A percentile compares a stretch with the other conserved stretches of the same genome.
Evolutionary conservation across 225 moss, liverwort and hornwort species (phyloP).

Genomic region (Polytrichum commune): DNA sequence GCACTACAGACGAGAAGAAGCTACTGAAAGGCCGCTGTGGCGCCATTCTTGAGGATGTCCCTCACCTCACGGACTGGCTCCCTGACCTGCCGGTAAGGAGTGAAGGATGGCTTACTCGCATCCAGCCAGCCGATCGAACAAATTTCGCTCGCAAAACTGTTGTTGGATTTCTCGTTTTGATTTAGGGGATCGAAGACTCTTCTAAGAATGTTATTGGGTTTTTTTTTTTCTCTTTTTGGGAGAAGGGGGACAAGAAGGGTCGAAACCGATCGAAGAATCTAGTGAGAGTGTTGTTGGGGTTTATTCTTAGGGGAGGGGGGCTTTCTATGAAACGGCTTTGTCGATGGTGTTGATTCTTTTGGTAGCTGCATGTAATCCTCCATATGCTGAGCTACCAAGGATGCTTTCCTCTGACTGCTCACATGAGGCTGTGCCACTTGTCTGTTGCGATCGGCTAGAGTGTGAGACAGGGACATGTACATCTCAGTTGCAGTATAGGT

Average conservation of each 20-base stretch:
- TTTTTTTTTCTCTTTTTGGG: no score
- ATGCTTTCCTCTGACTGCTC: not conserved
- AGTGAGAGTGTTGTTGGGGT: no score
- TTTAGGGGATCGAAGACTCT: no score
- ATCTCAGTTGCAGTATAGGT: no score
- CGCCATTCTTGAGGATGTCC: constrained; percentile 54
- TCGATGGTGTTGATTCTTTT: no score
- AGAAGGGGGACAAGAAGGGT: no score
- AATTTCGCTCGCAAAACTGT: not conserved
- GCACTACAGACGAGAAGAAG: constrained; percentile 14
- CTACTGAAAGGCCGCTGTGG: constrained; percentile 30
- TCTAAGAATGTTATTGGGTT: not conserved
- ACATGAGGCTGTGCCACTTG: not conserved
- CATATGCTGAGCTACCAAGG: no score
- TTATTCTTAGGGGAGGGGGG: no score
- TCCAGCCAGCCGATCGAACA: not conserved
- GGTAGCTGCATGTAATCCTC: no score
- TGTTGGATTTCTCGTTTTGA: not conserved
- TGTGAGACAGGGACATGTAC: no score
- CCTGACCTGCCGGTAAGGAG: constrained; percentile 35
- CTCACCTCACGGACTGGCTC: constrained; percentile 61
- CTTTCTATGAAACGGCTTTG: no score
- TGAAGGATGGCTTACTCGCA: not conserved
- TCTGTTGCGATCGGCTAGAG: not conserved
- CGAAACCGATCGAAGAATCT: no score